Evolutionary conservation across 768 basidiomycete species (phyloP).

Genomic region (Crucibulum laeve): DNA sequence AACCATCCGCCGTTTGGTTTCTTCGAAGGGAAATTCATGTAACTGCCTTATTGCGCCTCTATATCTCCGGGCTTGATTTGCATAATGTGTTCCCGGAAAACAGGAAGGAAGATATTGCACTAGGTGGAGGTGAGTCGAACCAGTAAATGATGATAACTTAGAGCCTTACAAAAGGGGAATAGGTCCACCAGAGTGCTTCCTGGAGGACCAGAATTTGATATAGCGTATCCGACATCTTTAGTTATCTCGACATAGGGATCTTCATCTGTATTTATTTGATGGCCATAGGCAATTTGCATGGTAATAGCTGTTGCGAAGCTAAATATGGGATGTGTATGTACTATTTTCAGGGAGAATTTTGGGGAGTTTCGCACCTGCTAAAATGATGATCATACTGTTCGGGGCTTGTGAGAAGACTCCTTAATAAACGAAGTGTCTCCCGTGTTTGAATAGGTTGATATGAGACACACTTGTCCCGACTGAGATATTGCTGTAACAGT

Average conservation of each 20-base stretch:
- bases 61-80: conserved; percentile 25
- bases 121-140: conserved; percentile 8
- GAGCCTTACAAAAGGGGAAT: conserved; percentile 12
- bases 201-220: conserved; percentile 1
- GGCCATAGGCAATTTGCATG: neutral
- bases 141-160: neutral
- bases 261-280: neutral
- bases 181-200: conserved; percentile 12
- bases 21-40: conserved; percentile 25
- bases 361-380: neutral
- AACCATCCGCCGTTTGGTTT: conserved; percentile 21
- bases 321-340: neutral
- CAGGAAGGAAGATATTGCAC: conserved; percentile 35
- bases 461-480: neutral
- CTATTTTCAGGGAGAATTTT: neutral
- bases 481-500: conserved; percentile 10
- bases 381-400: neutral
- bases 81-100: conserved; percentile 33
- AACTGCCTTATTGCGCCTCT: conserved; percentile 20
- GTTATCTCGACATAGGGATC: neutral
- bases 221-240: neutral
- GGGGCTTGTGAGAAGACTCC: neutral
- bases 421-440: conserved; percentile 3
- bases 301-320: neutral
- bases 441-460: conserved; percentile 9